These are phyloP conservation scores for Tuber borchii DNA, from an alignment of 495 filamentous ascomycete species.

Conservation along the genomic window DNA sequence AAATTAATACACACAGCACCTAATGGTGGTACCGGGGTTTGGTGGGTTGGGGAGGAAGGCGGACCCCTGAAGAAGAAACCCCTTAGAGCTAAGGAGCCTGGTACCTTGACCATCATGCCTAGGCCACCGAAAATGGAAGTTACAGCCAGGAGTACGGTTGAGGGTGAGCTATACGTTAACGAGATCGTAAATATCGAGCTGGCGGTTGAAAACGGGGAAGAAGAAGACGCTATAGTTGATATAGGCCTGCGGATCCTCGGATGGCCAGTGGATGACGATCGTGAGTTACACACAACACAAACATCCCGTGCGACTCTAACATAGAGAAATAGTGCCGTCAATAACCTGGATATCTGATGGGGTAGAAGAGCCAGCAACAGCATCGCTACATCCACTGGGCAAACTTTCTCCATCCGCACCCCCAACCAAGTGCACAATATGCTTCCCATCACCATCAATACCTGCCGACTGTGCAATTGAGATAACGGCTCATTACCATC, in stretches of 20 bases:
- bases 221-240: constrained; percentile 63
- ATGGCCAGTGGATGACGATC: constrained; percentile 30
- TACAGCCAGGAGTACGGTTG: constrained; percentile 52
- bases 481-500: constrained; percentile 65
- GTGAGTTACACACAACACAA: constrained; percentile 14
- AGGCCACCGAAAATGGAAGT: constrained; percentile 89
- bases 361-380: constrained; percentile 4
- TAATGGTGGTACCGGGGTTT: constrained; percentile 20
- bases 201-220: constrained; percentile 74
- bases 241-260: constrained; percentile 64
- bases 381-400: constrained; percentile 46
- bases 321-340: constrained; percentile 9
- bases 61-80: constrained; percentile 44
- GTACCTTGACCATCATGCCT: constrained; percentile 63
- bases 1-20: constrained; percentile 39
- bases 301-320: constrained; percentile 9
- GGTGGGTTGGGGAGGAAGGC: constrained; percentile 28
- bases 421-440: constrained; percentile 46
- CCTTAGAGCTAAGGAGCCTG: constrained; percentile 48
- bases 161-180: constrained; percentile 69
- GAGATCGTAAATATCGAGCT: constrained; percentile 64
- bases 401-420: constrained; percentile 45
- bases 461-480: constrained; percentile 63
- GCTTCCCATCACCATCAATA: constrained; percentile 48
- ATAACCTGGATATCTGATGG: constrained; percentile 34